Evolutionary conservation across 345 rosid genomes (phyloP).

Genomic region (Arabis hirsuta): DNA sequence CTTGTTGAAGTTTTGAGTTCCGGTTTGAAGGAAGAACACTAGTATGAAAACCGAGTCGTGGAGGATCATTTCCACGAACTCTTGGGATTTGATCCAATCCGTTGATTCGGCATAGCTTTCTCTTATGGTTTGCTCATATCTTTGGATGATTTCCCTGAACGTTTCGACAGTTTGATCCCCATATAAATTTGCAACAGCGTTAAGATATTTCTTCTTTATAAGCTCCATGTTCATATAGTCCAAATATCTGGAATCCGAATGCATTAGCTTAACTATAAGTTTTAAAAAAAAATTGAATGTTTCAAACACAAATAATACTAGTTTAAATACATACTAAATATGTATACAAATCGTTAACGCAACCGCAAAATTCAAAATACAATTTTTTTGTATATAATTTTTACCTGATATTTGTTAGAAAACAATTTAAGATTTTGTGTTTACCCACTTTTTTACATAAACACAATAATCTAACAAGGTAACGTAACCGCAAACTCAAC

Average conservation of each 20-base stretch:
- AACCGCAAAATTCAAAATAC: not conserved
- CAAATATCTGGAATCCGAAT: constrained; percentile 30
- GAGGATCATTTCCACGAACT: constrained; percentile 30
- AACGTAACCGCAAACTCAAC: not conserved
- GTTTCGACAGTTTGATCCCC: constrained; percentile 3
- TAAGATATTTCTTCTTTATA: constrained; percentile 28
- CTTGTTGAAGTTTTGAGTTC: not conserved
- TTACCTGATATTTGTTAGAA: not conserved
- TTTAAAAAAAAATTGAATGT: not conserved
- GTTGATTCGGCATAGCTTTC: constrained; percentile 41
- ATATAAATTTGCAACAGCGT: not conserved
- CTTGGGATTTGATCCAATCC: constrained; percentile 23
- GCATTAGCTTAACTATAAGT: not conserved
- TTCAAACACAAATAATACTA: not conserved
- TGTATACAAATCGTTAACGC: not conserved
- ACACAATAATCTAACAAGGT: not conserved
- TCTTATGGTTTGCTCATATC: constrained; percentile 17
- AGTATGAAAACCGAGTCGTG: constrained; percentile 39
- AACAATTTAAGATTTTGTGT: not conserved
- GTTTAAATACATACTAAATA: not conserved
- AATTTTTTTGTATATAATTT: not conserved
- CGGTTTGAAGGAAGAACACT: constrained; percentile 17
- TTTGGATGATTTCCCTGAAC: constrained; percentile 17
- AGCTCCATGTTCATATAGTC: constrained; percentile 41
- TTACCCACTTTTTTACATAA: not conserved